These are phyloP conservation scores for Inga leiocalycina DNA, from an alignment of 306 rosid genomes.

Conservation along the genomic window DNA sequence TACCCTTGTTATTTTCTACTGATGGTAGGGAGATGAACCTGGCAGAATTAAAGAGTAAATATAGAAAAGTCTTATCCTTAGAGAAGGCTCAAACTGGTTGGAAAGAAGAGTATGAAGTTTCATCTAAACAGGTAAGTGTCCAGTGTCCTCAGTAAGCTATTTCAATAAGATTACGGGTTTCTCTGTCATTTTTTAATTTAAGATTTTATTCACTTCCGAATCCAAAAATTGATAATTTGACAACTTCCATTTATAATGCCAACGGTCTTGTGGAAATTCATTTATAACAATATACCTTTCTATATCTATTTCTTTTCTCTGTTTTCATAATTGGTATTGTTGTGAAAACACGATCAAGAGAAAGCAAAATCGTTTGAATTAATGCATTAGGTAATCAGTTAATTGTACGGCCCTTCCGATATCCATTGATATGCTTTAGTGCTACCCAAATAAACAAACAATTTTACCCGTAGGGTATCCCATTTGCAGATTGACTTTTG, in stretches of 20 bases:
- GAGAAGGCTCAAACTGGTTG: slow-evolving; percentile 90
- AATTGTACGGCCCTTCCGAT: not conserved
- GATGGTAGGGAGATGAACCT: slow-evolving; percentile 85
- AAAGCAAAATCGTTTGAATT: not conserved
- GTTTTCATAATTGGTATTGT: not conserved
- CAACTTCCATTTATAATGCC: not conserved
- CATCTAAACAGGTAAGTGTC: slow-evolving; percentile 89
- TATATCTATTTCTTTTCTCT: too few species aligned
- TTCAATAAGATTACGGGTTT: not conserved
- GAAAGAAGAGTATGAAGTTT: slow-evolving; percentile 88
- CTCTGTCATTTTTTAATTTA: not conserved
- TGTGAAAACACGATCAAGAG: not conserved
- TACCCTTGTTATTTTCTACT: slow-evolving; percentile 19
- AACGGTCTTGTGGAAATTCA: slow-evolving; percentile 8
- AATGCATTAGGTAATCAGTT: not conserved
- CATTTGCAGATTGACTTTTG: too few species aligned
- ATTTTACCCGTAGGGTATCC: too few species aligned
- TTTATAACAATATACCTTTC: not conserved
- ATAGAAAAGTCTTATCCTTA: slow-evolving; percentile 73
- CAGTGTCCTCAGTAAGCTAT: slow-evolving; percentile 27
- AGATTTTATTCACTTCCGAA: not conserved
- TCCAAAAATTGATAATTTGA: not conserved
- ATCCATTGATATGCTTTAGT: too few species aligned
- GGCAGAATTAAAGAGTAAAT: slow-evolving; percentile 81
- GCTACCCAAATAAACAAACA: too few species aligned